A percentile compares a stretch with the other conserved stretches of the same genome.
Evolutionary conservation across 768 basidiomycete species (phyloP).

Genomic region (Boletus subparvulus): DNA sequence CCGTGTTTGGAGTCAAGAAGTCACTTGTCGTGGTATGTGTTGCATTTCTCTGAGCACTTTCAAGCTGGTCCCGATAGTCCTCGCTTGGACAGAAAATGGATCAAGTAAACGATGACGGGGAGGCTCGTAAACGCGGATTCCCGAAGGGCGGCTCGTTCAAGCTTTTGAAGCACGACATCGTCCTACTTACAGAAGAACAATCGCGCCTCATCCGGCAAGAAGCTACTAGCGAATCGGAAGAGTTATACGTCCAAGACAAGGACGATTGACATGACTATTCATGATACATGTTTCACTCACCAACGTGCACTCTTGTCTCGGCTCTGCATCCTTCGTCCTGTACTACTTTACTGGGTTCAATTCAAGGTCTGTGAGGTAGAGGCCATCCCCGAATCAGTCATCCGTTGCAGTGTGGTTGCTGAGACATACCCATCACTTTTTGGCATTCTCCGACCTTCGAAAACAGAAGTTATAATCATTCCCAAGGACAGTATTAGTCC

Average conservation of each 20-base stretch:
- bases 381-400: background rate
- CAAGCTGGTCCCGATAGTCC: background rate
- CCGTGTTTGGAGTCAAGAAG: conserved; percentile 80
- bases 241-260: background rate
- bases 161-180: conserved; percentile 46
- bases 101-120: conserved; percentile 50
- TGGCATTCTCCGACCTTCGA: too few relatives aligned
- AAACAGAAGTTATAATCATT: too few relatives aligned
- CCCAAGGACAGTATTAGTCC: too few relatives aligned
- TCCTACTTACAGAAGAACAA: conserved; percentile 45
- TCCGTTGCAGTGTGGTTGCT: too few relatives aligned
- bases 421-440: too few relatives aligned
- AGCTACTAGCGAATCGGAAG: conserved; percentile 11
- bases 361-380: background rate
- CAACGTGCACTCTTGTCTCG: background rate
- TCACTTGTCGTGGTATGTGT: conserved; percentile 72
- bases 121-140: conserved; percentile 54
- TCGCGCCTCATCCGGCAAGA: conserved; percentile 31
- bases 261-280: background rate
- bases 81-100: conserved; percentile 44
- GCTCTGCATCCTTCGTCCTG: background rate
- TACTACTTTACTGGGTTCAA: background rate
- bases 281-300: background rate
- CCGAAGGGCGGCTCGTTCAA: conserved; percentile 48
- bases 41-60: background rate